Evolutionary conservation across 495 filamentous ascomycete genomes (phyloP).

Genomic region (Pseudomonodictys pantanalensis): DNA sequence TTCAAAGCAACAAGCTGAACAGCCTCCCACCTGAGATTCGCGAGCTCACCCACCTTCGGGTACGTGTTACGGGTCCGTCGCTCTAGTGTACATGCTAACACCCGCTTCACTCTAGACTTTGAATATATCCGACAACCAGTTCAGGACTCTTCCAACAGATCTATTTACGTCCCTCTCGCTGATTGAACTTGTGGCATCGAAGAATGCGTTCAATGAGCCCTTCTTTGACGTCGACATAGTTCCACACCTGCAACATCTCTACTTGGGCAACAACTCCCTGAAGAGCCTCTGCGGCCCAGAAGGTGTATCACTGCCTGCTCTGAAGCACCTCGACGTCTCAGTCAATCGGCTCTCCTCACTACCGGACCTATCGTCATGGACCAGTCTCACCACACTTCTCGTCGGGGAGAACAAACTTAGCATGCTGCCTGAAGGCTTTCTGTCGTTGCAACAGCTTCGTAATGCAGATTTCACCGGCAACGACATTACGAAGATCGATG

Average conservation of each 20-base stretch:
- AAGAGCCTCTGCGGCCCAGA: slow-evolving; percentile 51
- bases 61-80: too few species aligned
- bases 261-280: slow-evolving; percentile 74
- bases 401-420: slow-evolving; percentile 78
- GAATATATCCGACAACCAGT: slow-evolving; percentile 72
- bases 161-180: slow-evolving; percentile 64
- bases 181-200: slow-evolving; percentile 69
- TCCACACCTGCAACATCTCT: slow-evolving; percentile 64
- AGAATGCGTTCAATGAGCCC: slow-evolving; percentile 72
- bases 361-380: slow-evolving; percentile 70
- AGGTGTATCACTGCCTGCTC: slow-evolving; percentile 60
- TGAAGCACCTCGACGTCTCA: slow-evolving; percentile 71
- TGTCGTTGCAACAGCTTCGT: slow-evolving; percentile 60
- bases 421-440: slow-evolving; percentile 71
- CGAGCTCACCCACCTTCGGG: slow-evolving; percentile 62
- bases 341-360: slow-evolving; percentile 72
- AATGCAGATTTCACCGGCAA: slow-evolving; percentile 82
- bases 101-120: too few species aligned
- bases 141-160: slow-evolving; percentile 67
- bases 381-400: slow-evolving; percentile 64
- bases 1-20: slow-evolving; percentile 79
- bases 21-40: slow-evolving; percentile 66
- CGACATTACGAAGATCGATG: slow-evolving; percentile 69
- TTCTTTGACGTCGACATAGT: slow-evolving; percentile 64
- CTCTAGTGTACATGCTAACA: too few species aligned